Percentiles rank a stretch among this genome's conserved stretches.
These are phyloP conservation scores for Tylopilus rubrobrunneus DNA, from an alignment of 768 basidiomycete genomes.

Conservation along the genomic window DNA sequence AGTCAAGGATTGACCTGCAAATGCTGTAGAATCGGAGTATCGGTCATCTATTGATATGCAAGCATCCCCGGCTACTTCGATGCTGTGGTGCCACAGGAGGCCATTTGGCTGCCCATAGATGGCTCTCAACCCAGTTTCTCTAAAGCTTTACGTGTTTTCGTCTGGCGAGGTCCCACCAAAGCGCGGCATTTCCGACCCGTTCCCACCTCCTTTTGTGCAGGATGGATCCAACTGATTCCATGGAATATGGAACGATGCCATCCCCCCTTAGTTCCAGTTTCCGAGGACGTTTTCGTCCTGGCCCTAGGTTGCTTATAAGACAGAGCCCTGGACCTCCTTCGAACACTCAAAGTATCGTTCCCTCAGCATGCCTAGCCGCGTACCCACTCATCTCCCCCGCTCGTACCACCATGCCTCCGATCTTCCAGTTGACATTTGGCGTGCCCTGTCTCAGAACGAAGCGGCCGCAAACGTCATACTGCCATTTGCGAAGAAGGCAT, in stretches of 20 bases:
- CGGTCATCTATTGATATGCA: background rate
- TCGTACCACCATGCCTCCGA: constrained; percentile 4
- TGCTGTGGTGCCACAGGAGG: background rate
- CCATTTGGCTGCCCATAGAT: background rate
- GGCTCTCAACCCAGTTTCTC: background rate
- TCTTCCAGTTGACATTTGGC: constrained; percentile 29
- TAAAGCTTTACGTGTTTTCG: background rate
- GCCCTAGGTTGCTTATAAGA: background rate
- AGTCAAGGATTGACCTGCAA: background rate
- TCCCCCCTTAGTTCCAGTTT: background rate
- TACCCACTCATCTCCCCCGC: background rate
- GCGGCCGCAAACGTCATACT: constrained; percentile 38
- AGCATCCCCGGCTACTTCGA: background rate
- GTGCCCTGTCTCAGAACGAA: constrained; percentile 26
- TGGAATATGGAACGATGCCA: background rate
- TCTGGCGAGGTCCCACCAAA: background rate
- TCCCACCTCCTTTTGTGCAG: constrained; percentile 7
- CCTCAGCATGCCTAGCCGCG: constrained; percentile 13
- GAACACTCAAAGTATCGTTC: constrained; percentile 4
- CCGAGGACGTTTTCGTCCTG: background rate
- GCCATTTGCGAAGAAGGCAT: constrained; percentile 35
- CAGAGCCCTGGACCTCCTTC: no score
- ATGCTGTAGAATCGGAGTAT: background rate
- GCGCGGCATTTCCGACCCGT: background rate
- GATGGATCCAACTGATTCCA: constrained; percentile 12